Base-by-base conservation (phyloP, 2,329 filamentous ascomycete genomes). In the Proliferodiscus dingleyae region DNA sequence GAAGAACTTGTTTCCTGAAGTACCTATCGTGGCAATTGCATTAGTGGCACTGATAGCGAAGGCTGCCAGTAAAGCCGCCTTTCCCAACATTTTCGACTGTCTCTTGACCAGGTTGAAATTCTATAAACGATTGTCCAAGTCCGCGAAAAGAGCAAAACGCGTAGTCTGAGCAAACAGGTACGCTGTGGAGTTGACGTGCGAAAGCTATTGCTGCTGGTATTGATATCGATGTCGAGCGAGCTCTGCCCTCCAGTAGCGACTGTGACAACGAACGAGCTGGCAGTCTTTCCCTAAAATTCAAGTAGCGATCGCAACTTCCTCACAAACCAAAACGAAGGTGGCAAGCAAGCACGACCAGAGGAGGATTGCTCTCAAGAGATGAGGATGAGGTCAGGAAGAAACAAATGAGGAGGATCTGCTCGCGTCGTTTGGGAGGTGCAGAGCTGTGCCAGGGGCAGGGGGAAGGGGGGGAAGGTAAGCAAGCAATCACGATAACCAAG, bases 1-100 rank as follows among this genome's bases (percentile, higher is more conserved):
- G 71, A 94, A 95, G 72, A 95, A 89, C 68, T 94, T 95, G 70
- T 83, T 82, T 41, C 88, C 88, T 43, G 83, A 78, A 16, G 70
- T 67, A 41, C 72, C 69, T 48, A 81, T 70, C 19, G 71, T 69
- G 28, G 74, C 67, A 38, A 79, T 53, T 23, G 73, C 59, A 46
- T 51, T 49, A 15, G 53, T 52, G 18, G 55, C 42, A 32, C 43
- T 54, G 29, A 57, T 46, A 46, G 57, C 60, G 7, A 55, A 50
- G 34, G 50, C 51, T 32, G 58, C 56, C 29, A 61, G 47, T 43
- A 61, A 41, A 15, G 44, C 55, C 40, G 49, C 51, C 30, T 41
- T 47, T 6, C 52, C 46, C 38, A 60, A 33, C 9, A 46, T 43
- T 24, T 53, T 60, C 13, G 54, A 49, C 32, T 58, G 54, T 59